phyloP scores from a whole-genome alignment of 2,329 filamentous ascomycete genomes.

The Sporothrix luriei region DNA sequence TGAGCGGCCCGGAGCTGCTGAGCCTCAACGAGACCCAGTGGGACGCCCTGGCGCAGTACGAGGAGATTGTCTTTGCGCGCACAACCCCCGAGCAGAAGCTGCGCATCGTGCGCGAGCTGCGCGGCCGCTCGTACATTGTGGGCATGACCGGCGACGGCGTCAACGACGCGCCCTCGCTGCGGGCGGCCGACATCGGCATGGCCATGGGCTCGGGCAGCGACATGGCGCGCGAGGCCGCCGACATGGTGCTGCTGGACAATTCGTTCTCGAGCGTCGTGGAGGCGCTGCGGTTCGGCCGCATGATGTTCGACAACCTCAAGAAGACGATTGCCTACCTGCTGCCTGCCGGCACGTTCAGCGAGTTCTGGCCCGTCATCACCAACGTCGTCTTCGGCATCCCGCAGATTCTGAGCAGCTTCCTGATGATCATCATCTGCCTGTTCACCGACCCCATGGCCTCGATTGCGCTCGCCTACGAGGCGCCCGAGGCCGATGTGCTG shows the following conservation, averaged over 20 bases:
- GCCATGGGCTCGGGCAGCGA: conserved; percentile 80
- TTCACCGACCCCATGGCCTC: conserved; percentile 77
- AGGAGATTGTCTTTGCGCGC: conserved; percentile 74
- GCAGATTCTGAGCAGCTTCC: conserved; percentile 71
- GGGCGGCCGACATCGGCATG: conserved; percentile 79
- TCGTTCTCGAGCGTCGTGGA: conserved; percentile 72
- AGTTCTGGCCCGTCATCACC: conserved; percentile 75
- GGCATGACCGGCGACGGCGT: conserved; percentile 88
- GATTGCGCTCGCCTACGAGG: conserved; percentile 73
- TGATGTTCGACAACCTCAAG: conserved; percentile 79
- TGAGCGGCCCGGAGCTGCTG: conserved; percentile 67
- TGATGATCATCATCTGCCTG: conserved; percentile 72
- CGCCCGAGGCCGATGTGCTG: conserved; percentile 74
- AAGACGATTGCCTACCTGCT: conserved; percentile 76
- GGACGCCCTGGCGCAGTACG: conserved; percentile 64
- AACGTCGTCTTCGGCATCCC: conserved; percentile 73
- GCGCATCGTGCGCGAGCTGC: conserved; percentile 75
- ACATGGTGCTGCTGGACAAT: conserved; percentile 74
- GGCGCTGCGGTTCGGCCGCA: conserved; percentile 70
- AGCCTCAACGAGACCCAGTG: conserved; percentile 69
- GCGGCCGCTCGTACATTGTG: conserved; percentile 65
- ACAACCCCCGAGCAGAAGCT: conserved; percentile 80
- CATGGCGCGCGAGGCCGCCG: conserved; percentile 77
- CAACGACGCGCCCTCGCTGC: conserved; percentile 80
- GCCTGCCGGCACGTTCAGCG: conserved; percentile 72